These are phyloP conservation scores for Colletotrichum liaoningense DNA, from an alignment of 2,329 filamentous ascomycete species.

Conservation along the genomic window DNA sequence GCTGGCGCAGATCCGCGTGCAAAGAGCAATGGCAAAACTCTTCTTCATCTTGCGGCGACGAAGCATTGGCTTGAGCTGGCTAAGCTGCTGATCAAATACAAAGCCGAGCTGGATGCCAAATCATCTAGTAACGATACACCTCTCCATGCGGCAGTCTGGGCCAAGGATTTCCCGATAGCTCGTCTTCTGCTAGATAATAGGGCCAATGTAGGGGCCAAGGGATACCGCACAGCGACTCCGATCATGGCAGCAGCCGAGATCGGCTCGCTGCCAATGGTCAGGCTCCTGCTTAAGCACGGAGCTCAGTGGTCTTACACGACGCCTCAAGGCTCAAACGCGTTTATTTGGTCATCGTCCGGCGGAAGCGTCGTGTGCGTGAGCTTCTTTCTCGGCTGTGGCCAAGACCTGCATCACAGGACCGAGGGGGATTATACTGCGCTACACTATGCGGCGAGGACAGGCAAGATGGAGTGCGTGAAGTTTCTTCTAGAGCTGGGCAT, in stretches of 20 bases:
- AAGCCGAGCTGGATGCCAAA: constrained; percentile 6
- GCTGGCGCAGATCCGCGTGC: background rate
- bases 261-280: constrained; percentile 7
- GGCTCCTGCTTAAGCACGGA: constrained; percentile 13
- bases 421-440: constrained; percentile 17
- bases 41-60: constrained; percentile 10
- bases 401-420: constrained; percentile 4
- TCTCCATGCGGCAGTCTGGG: constrained; percentile 10
- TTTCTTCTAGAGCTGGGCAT: constrained; percentile 31
- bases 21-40: constrained; percentile 10
- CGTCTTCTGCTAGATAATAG: constrained; percentile 16
- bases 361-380: background rate
- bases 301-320: constrained; percentile 9
- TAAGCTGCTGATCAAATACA: constrained; percentile 1
- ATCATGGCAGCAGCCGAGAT: constrained; percentile 7
- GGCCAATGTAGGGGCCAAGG: background rate
- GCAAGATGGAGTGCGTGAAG: constrained; percentile 2
- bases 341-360: background rate
- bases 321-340: constrained; percentile 13
- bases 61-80: constrained; percentile 3
- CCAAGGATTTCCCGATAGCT: constrained; percentile 6
- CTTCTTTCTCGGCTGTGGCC: constrained; percentile 14
- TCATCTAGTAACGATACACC: constrained; percentile 1
- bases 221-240: background rate
- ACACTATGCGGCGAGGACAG: constrained; percentile 13